phyloP scores from a whole-genome alignment of 129 eudicot genomes.

The Escallonia herrerae region DNA sequence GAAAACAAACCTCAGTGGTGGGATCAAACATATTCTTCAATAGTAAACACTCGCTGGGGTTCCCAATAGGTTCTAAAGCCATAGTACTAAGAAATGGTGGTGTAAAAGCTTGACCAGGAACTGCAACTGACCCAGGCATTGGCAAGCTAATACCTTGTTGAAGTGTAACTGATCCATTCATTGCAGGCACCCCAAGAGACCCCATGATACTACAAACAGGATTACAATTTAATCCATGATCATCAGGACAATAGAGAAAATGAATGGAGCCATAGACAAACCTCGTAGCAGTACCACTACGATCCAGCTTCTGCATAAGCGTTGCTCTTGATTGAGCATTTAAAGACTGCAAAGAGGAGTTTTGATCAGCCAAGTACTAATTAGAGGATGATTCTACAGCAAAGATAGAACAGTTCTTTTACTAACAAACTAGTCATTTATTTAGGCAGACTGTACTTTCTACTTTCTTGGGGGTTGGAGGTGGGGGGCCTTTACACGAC shows the following conservation, averaged over 20 bases:
- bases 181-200: conserved; percentile 56
- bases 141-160: conserved; percentile 48
- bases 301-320: conserved; percentile 94
- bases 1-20: conserved; percentile 53
- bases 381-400: too few relatives aligned
- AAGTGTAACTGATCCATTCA: conserved; percentile 57
- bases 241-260: background rate
- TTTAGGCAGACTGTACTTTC: too few relatives aligned
- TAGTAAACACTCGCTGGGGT: conserved; percentile 83
- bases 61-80: conserved; percentile 73
- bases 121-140: conserved; percentile 30
- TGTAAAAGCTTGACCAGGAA: conserved; percentile 47
- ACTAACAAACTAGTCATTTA: too few relatives aligned
- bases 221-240: background rate
- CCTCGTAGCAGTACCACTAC: conserved; percentile 91
- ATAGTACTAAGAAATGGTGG: conserved; percentile 47
- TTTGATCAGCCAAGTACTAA: background rate
- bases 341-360: conserved; percentile 44
- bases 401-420: too few relatives aligned
- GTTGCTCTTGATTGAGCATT: conserved; percentile 95
- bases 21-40: conserved; percentile 97
- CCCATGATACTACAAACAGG: conserved; percentile 52
- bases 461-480: too few relatives aligned
- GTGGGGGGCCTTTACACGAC: too few relatives aligned
- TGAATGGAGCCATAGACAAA: conserved; percentile 14